Base-by-base conservation (phyloP, 2,329 filamentous ascomycete species). In the Cadophora luteo-olivacea region DNA sequence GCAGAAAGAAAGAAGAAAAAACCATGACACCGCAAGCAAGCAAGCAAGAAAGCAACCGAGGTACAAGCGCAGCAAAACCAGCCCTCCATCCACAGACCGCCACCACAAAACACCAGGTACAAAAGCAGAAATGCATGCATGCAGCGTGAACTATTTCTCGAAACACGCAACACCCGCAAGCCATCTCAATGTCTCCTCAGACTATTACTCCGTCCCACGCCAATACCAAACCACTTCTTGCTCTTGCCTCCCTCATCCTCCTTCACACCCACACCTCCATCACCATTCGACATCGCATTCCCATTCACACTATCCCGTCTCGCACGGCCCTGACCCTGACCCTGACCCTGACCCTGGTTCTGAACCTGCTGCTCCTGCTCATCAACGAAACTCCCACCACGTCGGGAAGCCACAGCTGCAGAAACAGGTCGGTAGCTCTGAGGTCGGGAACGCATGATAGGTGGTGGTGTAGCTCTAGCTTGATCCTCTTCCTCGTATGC, bases 401-500 rank as follows among this genome's bases (percentile, higher is more conserved):
- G 22, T 36, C 57, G 25, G 0, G 52, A 33, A 33, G 52, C 25
- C 11, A 60, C 57, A 19, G 36, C 22, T 1, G 33, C 33, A 14
- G 51, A 74, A 7, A 32, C 70, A 9, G 74, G 74, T 61, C 73
- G 66, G 6, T 69, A 66, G 51, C 32, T 29, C 25, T 65, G 69
- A 11, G 55, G 69, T 33, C 65, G 69, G 6, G 61, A 61, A 2
- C 73, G 69, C 52, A 64, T 66, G 32, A 77, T 77, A 5, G 76
- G 76, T 0, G 76, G 76, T 4, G 76, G 76, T 1, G 75, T 77
- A 3, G 76, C 74, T 51, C 76, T 69, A 4, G 68, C 69, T 9
- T 66, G 57, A 9, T 73, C 66, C 5, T 70, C 57, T 19, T 66
- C 66, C 25, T 32, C 54, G n/a, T 69, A 33, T 12, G 41, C 25